Evolutionary conservation across 169 alveolate genomes (phyloP).

Genomic region (Plasmodium sp.): DNA sequence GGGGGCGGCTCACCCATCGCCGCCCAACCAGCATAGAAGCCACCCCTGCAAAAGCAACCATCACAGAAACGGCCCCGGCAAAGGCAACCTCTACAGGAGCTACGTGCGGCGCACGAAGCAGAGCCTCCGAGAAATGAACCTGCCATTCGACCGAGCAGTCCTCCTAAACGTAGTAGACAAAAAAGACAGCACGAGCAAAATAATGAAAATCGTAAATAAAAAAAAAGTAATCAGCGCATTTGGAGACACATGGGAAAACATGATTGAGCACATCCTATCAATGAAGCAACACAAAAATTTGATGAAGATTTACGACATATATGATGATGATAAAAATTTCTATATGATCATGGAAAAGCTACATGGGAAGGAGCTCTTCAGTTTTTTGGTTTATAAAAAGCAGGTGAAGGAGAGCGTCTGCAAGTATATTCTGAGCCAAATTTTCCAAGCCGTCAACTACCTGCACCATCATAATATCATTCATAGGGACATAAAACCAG

Average conservation of each 20-base stretch:
- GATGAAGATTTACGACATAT: constrained; percentile 88
- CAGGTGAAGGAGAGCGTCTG: constrained; percentile 92
- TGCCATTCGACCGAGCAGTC: constrained; percentile 79
- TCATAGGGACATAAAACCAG: constrained; percentile 91
- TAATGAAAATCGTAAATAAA: constrained; percentile 82
- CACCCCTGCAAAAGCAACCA: neutral
- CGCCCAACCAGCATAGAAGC: neutral
- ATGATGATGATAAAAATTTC: constrained; percentile 88
- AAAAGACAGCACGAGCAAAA: constrained; percentile 79
- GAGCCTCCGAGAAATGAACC: constrained; percentile 20
- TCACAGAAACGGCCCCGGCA: neutral
- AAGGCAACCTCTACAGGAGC: constrained; percentile 11
- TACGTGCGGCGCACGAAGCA: constrained; percentile 4
- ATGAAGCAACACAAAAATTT: constrained; percentile 86
- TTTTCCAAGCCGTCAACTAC: constrained; percentile 87
- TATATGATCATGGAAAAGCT: constrained; percentile 89
- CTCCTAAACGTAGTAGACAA: constrained; percentile 81
- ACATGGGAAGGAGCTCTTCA: constrained; percentile 92
- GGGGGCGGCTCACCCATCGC: neutral
- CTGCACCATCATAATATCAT: constrained; percentile 86
- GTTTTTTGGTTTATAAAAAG: constrained; percentile 88
- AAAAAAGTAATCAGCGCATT: constrained; percentile 81
- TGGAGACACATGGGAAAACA: constrained; percentile 84
- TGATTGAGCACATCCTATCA: constrained; percentile 87
- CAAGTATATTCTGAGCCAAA: constrained; percentile 90